Conservation (phyloP, 1,284 basidiomycete species). For the Ganoderma sinense region DNA sequence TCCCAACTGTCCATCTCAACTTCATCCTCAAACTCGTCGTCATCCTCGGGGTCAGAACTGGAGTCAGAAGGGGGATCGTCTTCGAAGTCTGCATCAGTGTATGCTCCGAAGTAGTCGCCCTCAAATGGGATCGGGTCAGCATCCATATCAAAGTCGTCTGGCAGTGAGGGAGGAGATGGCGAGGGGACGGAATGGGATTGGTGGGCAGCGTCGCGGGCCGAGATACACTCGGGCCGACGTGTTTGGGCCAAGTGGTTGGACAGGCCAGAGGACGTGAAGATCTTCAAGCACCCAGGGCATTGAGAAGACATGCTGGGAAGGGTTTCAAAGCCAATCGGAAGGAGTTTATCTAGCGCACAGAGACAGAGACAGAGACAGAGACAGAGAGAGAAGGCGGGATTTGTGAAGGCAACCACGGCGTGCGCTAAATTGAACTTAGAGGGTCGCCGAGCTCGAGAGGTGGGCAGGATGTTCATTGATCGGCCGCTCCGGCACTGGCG, state of each 20-base stretch:
- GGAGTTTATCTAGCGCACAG: background rate
- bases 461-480: too few species aligned
- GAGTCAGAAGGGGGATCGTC: background rate
- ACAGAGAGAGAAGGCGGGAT: background rate
- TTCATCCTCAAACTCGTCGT: too few species aligned
- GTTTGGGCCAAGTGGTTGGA: background rate
- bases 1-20: too few species aligned
- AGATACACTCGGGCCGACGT: background rate
- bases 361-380: too few species aligned
- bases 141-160: background rate
- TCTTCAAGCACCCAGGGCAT: background rate
- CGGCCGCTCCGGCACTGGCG: too few species aligned
- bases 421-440: background rate
- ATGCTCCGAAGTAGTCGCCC: background rate
- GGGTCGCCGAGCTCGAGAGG: too few species aligned
- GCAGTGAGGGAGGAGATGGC: background rate
- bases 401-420: background rate
- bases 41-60: too few species aligned
- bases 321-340: background rate
- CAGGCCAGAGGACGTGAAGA: background rate
- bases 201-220: background rate
- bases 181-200: background rate
- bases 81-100: background rate
- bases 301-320: background rate
- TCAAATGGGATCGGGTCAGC: background rate